These are phyloP conservation scores for Globisporangium carolinianum DNA, from an alignment of 352 stramenopile species.

Conservation along the genomic window DNA sequence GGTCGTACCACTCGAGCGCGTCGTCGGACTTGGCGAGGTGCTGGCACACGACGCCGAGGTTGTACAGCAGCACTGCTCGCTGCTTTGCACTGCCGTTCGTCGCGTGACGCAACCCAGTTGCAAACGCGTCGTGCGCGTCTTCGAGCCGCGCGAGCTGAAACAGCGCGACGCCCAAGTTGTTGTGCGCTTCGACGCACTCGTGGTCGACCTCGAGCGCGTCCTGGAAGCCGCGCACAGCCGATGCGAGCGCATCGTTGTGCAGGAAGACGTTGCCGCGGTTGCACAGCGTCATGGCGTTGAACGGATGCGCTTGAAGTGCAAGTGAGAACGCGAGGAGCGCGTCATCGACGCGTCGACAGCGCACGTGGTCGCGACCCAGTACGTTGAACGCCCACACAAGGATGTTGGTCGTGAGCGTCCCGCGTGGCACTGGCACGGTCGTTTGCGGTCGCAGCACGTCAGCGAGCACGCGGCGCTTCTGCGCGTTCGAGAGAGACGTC, in stretches of 20 bases:
- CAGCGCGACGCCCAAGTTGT: slow-evolving; percentile 42
- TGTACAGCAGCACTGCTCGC: slow-evolving; percentile 36
- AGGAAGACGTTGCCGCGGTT: slow-evolving; percentile 53
- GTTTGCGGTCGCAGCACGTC: slow-evolving; percentile 17
- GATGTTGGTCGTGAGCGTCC: slow-evolving; percentile 30
- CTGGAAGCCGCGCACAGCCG: slow-evolving; percentile 34
- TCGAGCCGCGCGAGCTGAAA: slow-evolving; percentile 36
- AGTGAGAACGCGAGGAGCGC: slow-evolving; percentile 45
- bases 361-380: slow-evolving; percentile 24
- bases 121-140: slow-evolving; percentile 38
- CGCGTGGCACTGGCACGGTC: slow-evolving; percentile 25
- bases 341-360: slow-evolving; percentile 27
- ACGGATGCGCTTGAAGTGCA: slow-evolving; percentile 37
- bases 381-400: slow-evolving; percentile 52
- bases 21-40: slow-evolving; percentile 30
- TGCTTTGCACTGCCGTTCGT: slow-evolving; percentile 8
- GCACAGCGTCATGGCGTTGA: slow-evolving; percentile 29
- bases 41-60: slow-evolving; percentile 34
- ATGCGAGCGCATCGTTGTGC: slow-evolving; percentile 24
- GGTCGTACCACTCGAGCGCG: slow-evolving; percentile 44
- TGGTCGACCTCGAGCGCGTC: slow-evolving; percentile 42
- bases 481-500: slow-evolving; percentile 33
- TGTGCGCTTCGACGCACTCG: slow-evolving; percentile 27
- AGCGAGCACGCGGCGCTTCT: slow-evolving; percentile 15
- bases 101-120: slow-evolving; percentile 24